Evolutionary conservation across 108 stramenopile species (phyloP), one percentile per base, ranked within the genome.

Genomic region (Bacterosira constricta): DNA sequence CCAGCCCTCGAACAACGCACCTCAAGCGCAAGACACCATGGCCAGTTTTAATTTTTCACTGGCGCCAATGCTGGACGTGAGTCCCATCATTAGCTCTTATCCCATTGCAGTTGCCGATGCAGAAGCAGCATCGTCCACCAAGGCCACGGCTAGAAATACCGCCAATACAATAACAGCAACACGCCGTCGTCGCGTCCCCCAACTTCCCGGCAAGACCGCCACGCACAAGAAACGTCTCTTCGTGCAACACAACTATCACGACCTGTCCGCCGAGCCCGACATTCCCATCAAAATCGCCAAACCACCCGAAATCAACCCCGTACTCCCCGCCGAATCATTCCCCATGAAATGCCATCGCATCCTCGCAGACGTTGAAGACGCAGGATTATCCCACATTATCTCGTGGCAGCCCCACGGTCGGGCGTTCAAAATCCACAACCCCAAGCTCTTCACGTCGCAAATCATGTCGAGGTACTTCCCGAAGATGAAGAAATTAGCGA

Each of bases 131-230:
- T 2, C 17, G 8, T 42, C 41, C 12, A 42, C 41, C 6, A 8
- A 12, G n/a, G 41, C 41, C 4, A 42, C 8, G 9, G 9, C n/a
- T 6, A 42, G 9, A 12, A 42, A 11, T n/a, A 2, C 2, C 41
- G 12, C 3, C 41, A n/a, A 42, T 42, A 42, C 41, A 7, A 42
- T n/a, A 3, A 9, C 41, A n/a, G 2, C 41, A n/a, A 42, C 41
- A n/a, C 85, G 89, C 26, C 60, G 65, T 30, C 80, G 77, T 30
- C 85, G 85, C 51, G 82, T 71, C 66, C 83, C 89, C 13, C 86
- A 90, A 57, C 87, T 84, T 49, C 86, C 89, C n/a, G 89, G 89
- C n/a, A 85, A 84, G 64, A 91, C 90, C 3, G 90, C 90, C 38
- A 87, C 85, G 50, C 62, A 69, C 38, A 79, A 87, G 55, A 82